Evolutionary conservation across 1,284 basidiomycete species (phyloP), one percentile per base, ranked within the genome.

Genomic region (Spongiforma sp.): DNA sequence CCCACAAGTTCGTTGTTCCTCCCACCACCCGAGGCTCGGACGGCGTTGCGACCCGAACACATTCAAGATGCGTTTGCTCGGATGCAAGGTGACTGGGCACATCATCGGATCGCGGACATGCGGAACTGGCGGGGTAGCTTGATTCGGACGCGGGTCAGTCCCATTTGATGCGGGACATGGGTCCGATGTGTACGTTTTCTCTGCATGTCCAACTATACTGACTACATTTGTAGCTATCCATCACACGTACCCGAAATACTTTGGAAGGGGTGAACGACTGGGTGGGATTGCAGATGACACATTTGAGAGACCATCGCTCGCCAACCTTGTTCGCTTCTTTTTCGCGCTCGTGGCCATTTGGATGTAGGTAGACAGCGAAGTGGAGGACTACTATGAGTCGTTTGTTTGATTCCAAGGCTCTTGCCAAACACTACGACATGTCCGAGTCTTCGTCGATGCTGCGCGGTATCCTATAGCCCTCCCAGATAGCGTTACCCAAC

Each of bases 41-140:
- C 89, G 12, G 87, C 93, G 0, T 78, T 96, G 54, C 81, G 87
- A 46, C 91, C 93, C 0, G 89, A 93, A 61, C 94, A 96, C 73
- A 94, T 96, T 19, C 89, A 94, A 69, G 93, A 95, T 74, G 95
- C 95, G 0, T 96, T 95, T 75, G 82, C 92, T 2, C 82, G 93
- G 66, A 95, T 96, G 87, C 94, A 96, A 77, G 84, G 89, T 21
- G 90, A 95, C 67, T 93, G 93, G 87, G 83, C 89, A 5, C 89
- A 92, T 71, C 84, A 84, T 57, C 87, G 93, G 54, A 90, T 89
- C 26, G 91, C 91, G 1, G 94, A 94, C 1, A 91, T 95, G 88
- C 83, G 89, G 65, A 94, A 95, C 75, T 96, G 91, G 90, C 83
- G 93, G 58, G 93, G 93, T 12, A 94, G 94, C 0, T 81, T 95